Evolutionary conservation across 148 eudicot genomes (phyloP).

Genomic region (Diospyros lotus): DNA sequence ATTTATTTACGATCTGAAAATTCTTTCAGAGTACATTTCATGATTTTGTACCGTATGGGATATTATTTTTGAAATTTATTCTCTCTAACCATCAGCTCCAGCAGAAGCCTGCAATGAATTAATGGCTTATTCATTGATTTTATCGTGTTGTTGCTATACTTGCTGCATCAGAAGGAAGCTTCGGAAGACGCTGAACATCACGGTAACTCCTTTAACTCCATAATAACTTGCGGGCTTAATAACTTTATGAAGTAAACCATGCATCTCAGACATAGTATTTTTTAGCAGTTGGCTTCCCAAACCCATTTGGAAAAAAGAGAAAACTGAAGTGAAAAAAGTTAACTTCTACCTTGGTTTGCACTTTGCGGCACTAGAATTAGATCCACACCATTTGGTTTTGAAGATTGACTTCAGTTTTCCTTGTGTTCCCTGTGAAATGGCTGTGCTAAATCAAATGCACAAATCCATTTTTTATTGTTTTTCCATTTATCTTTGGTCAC

Average conservation of each 20-base stretch:
- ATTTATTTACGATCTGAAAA: background rate
- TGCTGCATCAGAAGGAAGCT: constrained; percentile 93
- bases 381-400: background rate
- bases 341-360: background rate
- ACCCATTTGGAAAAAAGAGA: background rate
- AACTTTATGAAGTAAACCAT: background rate
- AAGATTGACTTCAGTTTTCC: background rate
- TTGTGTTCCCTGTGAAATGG: background rate
- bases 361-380: background rate
- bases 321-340: background rate
- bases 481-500: background rate
- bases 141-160: constrained; percentile 98
- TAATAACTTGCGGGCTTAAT: background rate
- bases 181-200: constrained; percentile 70
- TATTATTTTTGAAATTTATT: constrained; percentile 8
- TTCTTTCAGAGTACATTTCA: background rate
- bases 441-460: background rate
- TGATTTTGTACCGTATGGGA: background rate
- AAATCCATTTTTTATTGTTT: background rate
- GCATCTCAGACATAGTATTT: background rate
- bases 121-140: constrained; percentile 82
- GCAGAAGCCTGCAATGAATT: constrained; percentile 82
- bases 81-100: constrained; percentile 64
- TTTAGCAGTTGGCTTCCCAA: background rate
- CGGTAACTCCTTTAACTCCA: constrained; percentile 35